Percentiles rank a stretch among this genome's conserved stretches.
Evolutionary conservation across 345 rosid species (phyloP).

Genomic region (Euphorbia lathyris): DNA sequence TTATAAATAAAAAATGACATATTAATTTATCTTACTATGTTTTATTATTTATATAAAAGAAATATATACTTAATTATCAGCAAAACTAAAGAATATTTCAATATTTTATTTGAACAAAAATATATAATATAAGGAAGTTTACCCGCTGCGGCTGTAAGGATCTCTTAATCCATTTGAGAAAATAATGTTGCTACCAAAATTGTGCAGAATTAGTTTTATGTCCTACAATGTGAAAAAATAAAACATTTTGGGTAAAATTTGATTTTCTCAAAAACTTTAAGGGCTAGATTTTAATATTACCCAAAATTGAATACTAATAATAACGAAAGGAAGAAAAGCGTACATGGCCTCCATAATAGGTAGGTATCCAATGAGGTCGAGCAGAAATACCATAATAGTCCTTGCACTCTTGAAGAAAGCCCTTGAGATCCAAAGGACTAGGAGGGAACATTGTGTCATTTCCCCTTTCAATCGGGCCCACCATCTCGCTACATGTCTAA

Average conservation of each 20-base stretch:
- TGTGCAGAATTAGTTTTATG: slow-evolving; percentile 31
- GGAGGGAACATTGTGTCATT: slow-evolving; percentile 40
- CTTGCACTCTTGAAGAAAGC: slow-evolving; percentile 15
- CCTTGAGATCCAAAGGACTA: slow-evolving; percentile 18
- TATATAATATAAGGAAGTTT: too few relatives aligned
- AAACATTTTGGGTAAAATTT: too few relatives aligned
- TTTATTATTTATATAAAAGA: too few relatives aligned
- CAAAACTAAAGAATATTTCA: too few relatives aligned
- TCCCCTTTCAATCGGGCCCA: slow-evolving; percentile 34
- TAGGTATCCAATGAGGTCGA: slow-evolving; percentile 51
- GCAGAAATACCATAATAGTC: slow-evolving; percentile 27
- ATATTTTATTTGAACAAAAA: too few relatives aligned
- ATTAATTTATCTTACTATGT: too few relatives aligned
- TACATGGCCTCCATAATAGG: slow-evolving; percentile 55
- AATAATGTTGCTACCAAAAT: slow-evolving; percentile 46
- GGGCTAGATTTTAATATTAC: not conserved
- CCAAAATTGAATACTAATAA: too few relatives aligned
- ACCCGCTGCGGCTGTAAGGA: slow-evolving; percentile 48
- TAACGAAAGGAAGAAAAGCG: not conserved
- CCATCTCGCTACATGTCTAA: slow-evolving; percentile 54
- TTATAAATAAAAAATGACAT: not conserved
- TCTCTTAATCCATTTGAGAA: slow-evolving; percentile 45
- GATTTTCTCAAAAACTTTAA: too few relatives aligned
- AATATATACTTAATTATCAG: too few relatives aligned
- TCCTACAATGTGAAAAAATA: slow-evolving; percentile 22